A percentile compares a stretch with the other conserved stretches of the same genome.
Evolutionary conservation across 2,329 filamentous ascomycete species (phyloP).

Genomic region (Diaporthe destruens): DNA sequence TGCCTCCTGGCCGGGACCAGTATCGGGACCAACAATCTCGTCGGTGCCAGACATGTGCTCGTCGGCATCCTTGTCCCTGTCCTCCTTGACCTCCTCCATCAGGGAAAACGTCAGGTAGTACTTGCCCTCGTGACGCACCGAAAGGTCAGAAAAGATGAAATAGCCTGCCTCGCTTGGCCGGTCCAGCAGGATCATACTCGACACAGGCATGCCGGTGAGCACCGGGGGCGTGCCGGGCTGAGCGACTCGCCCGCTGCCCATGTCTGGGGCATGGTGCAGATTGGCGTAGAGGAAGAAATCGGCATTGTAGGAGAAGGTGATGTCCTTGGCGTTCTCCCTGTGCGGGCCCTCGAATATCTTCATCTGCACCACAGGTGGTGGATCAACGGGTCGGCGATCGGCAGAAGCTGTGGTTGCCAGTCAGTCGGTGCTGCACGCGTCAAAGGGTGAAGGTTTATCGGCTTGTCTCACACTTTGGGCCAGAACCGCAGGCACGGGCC

Average conservation of each 20-base stretch:
- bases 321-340: constrained; percentile 72
- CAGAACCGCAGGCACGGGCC: constrained; percentile 93
- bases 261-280: constrained; percentile 84
- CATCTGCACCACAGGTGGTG: constrained; percentile 92
- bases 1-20: constrained; percentile 30
- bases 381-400: constrained; percentile 92
- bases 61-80: constrained; percentile 77
- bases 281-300: constrained; percentile 98
- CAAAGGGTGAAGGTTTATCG: constrained; percentile 45
- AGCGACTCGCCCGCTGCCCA: constrained; percentile 81
- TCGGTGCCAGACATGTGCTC: constrained; percentile 53
- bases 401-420: constrained; percentile 72
- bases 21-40: constrained; percentile 49
- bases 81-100: constrained; percentile 92
- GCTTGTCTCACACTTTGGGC: constrained; percentile 85
- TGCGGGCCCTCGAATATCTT: constrained; percentile 82
- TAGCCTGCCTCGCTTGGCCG: constrained; percentile 85
- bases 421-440: constrained; percentile 39
- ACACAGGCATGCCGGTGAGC: constrained; percentile 92
- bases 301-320: constrained; percentile 93
- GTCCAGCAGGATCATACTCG: constrained; percentile 95
- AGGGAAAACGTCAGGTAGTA: constrained; percentile 93
- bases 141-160: constrained; percentile 97
- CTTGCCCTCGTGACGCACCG: constrained; percentile 93
- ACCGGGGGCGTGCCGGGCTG: constrained; percentile 83